phyloP scores from a whole-genome alignment of 176 grass and related monocot species.

The Phoenix dactylifera region DNA sequence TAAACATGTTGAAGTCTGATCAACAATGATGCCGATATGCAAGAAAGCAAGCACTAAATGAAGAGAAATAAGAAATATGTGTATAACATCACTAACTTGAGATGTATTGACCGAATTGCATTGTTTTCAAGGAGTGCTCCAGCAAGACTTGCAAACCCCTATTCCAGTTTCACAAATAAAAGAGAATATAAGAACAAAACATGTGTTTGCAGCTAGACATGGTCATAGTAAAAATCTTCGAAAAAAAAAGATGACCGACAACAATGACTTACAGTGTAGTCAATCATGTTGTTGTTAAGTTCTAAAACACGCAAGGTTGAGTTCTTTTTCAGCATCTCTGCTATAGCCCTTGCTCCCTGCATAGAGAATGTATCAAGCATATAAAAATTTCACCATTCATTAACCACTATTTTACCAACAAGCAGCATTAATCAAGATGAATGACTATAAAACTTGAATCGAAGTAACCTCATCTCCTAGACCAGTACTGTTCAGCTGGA shows the following conservation, averaged over 20 bases:
- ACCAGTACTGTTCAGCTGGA: conserved; percentile 78
- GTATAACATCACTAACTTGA: conserved; percentile 64
- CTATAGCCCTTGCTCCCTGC: conserved; percentile 85
- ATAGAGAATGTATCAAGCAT: conserved; percentile 15
- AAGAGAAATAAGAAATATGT: neutral
- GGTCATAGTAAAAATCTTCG: neutral
- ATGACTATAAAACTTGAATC: too few species aligned
- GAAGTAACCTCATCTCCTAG: conserved; percentile 78
- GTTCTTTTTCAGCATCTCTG: conserved; percentile 83
- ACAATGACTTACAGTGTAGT: conserved; percentile 60
- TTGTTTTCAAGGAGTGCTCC: conserved; percentile 92
- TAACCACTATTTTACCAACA: neutral
- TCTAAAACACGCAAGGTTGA: conserved; percentile 67
- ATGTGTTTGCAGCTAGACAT: neutral
- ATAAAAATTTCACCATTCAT: neutral
- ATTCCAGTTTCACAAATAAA: conserved; percentile 24
- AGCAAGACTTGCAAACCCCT: conserved; percentile 93
- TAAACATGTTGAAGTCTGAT: too few species aligned
- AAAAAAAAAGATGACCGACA: conserved; percentile 13
- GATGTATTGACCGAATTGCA: conserved; percentile 65
- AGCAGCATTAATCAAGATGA: too few species aligned
- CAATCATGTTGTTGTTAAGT: conserved; percentile 89
- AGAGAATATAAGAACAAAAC: conserved; percentile 1
- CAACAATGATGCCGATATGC: neutral
- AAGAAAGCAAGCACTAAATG: neutral